Evolutionary conservation across 148 eudicot genomes (phyloP).

Genomic region (Drosera capensis): DNA sequence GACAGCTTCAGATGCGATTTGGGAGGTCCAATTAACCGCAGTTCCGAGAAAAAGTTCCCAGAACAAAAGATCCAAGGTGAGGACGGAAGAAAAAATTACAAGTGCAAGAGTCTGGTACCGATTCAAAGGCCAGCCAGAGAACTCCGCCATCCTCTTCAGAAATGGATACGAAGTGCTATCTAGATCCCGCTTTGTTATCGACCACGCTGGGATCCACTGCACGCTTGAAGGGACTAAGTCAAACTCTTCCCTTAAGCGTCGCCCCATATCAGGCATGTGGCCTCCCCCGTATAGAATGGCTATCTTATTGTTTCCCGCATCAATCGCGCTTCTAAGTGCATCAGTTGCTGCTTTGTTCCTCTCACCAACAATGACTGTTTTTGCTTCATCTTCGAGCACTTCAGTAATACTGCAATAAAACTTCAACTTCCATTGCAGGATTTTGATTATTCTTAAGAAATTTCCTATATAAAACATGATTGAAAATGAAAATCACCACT

Average conservation of each 20-base stretch:
- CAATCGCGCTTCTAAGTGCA: slow-evolving; percentile 54
- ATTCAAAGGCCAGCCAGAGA: slow-evolving; percentile 78
- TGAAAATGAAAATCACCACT: no score
- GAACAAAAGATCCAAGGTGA: slow-evolving; percentile 82
- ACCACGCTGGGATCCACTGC: slow-evolving; percentile 93
- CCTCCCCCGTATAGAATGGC: slow-evolving; percentile 93
- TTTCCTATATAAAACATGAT: no score
- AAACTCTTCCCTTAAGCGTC: slow-evolving; percentile 67
- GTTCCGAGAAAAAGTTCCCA: slow-evolving; percentile 82
- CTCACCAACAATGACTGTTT: slow-evolving; percentile 89
- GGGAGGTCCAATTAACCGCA: slow-evolving; percentile 45
- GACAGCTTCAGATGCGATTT: slow-evolving; percentile 30
- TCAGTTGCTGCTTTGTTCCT: slow-evolving; percentile 75
- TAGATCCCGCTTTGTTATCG: slow-evolving; percentile 46
- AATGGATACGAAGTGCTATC: slow-evolving; percentile 48
- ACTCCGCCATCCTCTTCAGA: slow-evolving; percentile 45
- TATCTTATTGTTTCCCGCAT: slow-evolving; percentile 69
- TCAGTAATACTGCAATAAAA: slow-evolving; percentile 46
- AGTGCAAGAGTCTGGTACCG: slow-evolving; percentile 76
- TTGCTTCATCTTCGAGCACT: slow-evolving; percentile 63
- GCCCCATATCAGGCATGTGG: slow-evolving; percentile 94
- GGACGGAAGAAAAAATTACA: slow-evolving; percentile 63
- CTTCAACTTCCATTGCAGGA: background rate
- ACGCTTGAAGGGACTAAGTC: slow-evolving; percentile 61
- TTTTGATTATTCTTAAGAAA: background rate